A percentile compares a stretch with the other conserved stretches of the same genome.
These are phyloP conservation scores for Pseudozyma hubeiensis DNA, from an alignment of 1,284 basidiomycete species.

Conservation along the genomic window DNA sequence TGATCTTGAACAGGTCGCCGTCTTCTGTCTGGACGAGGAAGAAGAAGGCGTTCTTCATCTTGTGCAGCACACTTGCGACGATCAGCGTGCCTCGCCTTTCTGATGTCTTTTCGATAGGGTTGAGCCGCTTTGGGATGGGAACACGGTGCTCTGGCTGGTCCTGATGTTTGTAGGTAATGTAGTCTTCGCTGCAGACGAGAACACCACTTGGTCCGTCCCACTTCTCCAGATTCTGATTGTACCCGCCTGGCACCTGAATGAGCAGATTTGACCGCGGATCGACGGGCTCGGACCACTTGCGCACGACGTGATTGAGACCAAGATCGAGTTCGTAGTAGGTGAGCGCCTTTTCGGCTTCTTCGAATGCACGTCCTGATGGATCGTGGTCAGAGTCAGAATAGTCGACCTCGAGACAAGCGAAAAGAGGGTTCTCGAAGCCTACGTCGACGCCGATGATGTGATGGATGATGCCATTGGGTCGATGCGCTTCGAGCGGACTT, in stretches of 20 bases:
- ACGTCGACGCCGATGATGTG: conserved; percentile 66
- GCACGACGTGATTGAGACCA: conserved; percentile 68
- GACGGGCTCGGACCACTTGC: conserved; percentile 66
- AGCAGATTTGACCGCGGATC: conserved; percentile 59
- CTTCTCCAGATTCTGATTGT: conserved; percentile 63
- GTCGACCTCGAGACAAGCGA: conserved; percentile 67
- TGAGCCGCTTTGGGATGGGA: conserved; percentile 64
- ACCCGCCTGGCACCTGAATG: conserved; percentile 66
- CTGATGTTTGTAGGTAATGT: conserved; percentile 67
- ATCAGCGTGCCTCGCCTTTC: conserved; percentile 60
- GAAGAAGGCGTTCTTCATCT: conserved; percentile 68
- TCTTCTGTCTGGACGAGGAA: conserved; percentile 66
- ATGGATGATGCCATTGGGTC: conserved; percentile 62
- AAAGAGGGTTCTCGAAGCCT: conserved; percentile 67
- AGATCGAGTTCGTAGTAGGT: conserved; percentile 69
- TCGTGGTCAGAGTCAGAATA: conserved; percentile 67
- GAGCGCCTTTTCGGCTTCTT: conserved; percentile 58
- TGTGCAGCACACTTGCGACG: conserved; percentile 65
- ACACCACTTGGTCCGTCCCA: conserved; percentile 69
- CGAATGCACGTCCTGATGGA: conserved; percentile 60
- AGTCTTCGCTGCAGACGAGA: conserved; percentile 67
- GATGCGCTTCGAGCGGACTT: conserved; percentile 66
- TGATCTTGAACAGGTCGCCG: conserved; percentile 68
- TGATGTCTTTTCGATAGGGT: conserved; percentile 51
- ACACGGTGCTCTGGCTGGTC: conserved; percentile 64